Evolutionary conservation across 345 rosid genomes (phyloP), one percentile per base, ranked within the genome.

Genomic region (Raphanus raphanistrum): DNA sequence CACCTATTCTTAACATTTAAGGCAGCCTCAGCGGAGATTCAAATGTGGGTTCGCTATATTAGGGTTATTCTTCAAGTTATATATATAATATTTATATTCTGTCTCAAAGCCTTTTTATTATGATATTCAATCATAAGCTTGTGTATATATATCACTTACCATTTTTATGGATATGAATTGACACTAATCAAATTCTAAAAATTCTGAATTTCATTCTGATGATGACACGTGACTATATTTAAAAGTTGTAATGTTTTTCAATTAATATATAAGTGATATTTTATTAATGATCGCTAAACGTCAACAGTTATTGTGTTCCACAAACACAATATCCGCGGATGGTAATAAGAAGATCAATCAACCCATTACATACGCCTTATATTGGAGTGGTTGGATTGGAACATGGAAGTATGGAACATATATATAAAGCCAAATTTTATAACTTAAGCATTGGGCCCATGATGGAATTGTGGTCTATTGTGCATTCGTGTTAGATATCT

Each of bases 381-480:
- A 26, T 4, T 80, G 76, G 80, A 76, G 80, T 71, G 70, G 70
- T 21, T 21, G 21, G 21, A 21, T 61, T 74, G 59, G 33, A 26
- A n/a, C 26, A 6, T 25, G 9, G 21, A 21, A 32, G 36, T 32
- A 32, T 32, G 36, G 36, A 32, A 32, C 36, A 32, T 32, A 32
- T 21, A 48, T 72, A 8, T 16, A 62, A 3, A 57, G 54, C 59
- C 33, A 43, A 62, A 36, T n/a, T 63, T 38, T 79, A 73, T 67
- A 70, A 70, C 68, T 83, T 31, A 41, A 36, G 63, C 66, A 26
- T 43, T 52, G 33, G 70, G 52, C 71, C 73, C 66, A 62, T 27
- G 2, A 38, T 66, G 68, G 28, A 27, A 48, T 68, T 74, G 82
- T 74, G 82, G 72, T 79, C 61, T 61, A 9, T 63, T 29, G 70